Conservation (phyloP, 345 rosid genomes). For the Syzygium oleosum region DNA sequence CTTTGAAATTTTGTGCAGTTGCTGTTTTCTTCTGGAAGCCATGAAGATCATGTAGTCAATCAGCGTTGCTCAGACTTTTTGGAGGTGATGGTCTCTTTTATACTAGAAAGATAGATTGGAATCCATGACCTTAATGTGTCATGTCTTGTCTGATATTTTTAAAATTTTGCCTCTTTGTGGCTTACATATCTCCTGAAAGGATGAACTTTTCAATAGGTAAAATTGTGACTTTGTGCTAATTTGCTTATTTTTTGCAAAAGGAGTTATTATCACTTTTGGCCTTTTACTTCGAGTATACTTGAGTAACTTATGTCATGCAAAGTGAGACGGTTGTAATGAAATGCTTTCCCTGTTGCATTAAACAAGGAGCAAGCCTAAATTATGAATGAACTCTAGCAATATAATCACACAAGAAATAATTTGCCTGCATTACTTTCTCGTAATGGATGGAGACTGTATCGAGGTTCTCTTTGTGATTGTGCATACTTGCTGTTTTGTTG, state of each 20-base stretch:
- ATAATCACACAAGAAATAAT: neutral
- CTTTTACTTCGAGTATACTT: neutral
- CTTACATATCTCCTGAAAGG: neutral
- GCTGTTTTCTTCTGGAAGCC: conserved; percentile 34
- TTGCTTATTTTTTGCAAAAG: neutral
- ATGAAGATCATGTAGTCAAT: conserved; percentile 28
- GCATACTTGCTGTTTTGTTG: neutral
- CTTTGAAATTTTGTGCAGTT: conserved; percentile 28
- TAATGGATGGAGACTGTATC: neutral
- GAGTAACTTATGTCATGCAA: neutral
- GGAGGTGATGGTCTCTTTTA: conserved; percentile 45
- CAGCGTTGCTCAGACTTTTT: conserved; percentile 53
- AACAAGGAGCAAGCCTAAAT: neutral
- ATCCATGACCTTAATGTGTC: neutral
- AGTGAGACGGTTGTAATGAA: neutral
- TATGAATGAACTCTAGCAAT: neutral
- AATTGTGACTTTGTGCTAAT: neutral
- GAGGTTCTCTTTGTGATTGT: neutral
- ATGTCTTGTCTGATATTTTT: neutral
- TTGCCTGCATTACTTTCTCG: neutral
- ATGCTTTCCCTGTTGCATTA: neutral
- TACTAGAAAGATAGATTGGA: neutral
- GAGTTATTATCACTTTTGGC: neutral
- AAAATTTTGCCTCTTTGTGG: neutral
- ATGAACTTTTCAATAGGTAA: neutral